Evolutionary conservation across 768 basidiomycete species (phyloP).

Genomic region (Chalciporus chontae): DNA sequence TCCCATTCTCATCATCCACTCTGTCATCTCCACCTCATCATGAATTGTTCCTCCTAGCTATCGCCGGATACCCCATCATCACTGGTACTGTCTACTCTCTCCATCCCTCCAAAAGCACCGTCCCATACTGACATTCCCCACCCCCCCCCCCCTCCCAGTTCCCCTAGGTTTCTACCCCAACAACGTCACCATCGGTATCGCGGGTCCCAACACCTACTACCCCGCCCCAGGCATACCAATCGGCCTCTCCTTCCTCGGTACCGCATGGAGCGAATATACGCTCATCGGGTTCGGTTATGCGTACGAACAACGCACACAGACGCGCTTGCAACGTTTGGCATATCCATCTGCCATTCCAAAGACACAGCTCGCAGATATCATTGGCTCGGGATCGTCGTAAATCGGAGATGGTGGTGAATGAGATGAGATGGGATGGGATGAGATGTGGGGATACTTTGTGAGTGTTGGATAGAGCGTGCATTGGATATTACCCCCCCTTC

Average conservation of each 20-base stretch:
- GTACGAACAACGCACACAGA: constrained; percentile 54
- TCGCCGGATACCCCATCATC: constrained; percentile 35
- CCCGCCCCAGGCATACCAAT: constrained; percentile 40
- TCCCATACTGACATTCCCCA: background rate
- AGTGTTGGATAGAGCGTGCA: too few species aligned
- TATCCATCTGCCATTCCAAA: constrained; percentile 52
- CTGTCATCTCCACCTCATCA: background rate
- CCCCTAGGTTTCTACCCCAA: constrained; percentile 40
- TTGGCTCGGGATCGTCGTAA: constrained; percentile 3
- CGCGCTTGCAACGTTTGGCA: constrained; percentile 45
- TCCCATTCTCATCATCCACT: background rate
- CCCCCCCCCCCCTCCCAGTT: constrained; percentile 19
- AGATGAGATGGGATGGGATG: too few species aligned
- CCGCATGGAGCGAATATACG: constrained; percentile 41
- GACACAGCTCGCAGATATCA: constrained; percentile 44
- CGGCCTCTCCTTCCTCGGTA: constrained; percentile 41
- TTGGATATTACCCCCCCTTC: too few species aligned
- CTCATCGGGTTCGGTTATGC: constrained; percentile 42
- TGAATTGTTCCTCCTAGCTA: constrained; percentile 14
- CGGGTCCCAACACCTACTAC: constrained; percentile 33
- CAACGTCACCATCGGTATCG: constrained; percentile 29
- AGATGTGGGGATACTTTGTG: too few species aligned
- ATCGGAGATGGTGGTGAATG: too few species aligned
- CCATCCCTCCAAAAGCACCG: background rate
- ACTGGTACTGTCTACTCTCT: constrained; percentile 19